Evolutionary conservation across 805 yeast species (phyloP).

Genomic region (Spathaspora boniae): DNA sequence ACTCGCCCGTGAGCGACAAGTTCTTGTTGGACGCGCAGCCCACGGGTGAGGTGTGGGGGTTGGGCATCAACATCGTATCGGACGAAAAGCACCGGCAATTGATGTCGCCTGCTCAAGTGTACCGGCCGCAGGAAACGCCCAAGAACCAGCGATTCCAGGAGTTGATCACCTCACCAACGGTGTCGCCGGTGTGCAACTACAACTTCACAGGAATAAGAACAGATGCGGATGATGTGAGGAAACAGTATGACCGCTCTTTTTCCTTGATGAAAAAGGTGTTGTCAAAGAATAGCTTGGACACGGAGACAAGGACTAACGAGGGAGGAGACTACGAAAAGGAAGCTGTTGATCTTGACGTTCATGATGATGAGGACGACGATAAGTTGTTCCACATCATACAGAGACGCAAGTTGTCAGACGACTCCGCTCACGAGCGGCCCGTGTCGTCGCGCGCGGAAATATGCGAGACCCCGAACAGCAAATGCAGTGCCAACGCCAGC

Average conservation of each 20-base stretch:
- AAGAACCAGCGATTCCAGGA: constrained; percentile 1
- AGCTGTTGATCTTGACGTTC: too few species aligned
- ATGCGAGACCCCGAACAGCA: too few species aligned
- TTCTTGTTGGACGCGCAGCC: constrained; percentile 19
- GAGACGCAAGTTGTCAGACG: constrained; percentile 4
- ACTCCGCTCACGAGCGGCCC: not conserved
- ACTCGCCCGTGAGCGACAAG: constrained; percentile 18
- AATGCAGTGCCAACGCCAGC: too few species aligned
- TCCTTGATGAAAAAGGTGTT: constrained; percentile 10
- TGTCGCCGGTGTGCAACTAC: not conserved
- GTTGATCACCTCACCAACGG: not conserved
- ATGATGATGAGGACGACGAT: constrained; percentile 10
- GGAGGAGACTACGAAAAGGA: too few species aligned
- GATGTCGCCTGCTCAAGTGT: not conserved
- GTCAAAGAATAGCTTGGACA: constrained; percentile 1
- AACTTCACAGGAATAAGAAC: constrained; percentile 1
- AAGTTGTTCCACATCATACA: constrained; percentile 8
- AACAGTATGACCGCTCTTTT: constrained; percentile 8
- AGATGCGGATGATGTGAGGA: not conserved
- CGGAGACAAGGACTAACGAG: too few species aligned
- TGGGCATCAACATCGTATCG: constrained; percentile 29
- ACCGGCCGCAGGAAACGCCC: not conserved
- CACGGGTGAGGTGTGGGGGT: constrained; percentile 23
- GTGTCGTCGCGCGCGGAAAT: constrained; percentile 8
- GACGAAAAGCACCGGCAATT: constrained; percentile 4